Percentiles rank a stretch among this genome's conserved stretches.
Evolutionary conservation across 495 filamentous ascomycete species (phyloP).

Genomic region (Penicillium crystallinum): DNA sequence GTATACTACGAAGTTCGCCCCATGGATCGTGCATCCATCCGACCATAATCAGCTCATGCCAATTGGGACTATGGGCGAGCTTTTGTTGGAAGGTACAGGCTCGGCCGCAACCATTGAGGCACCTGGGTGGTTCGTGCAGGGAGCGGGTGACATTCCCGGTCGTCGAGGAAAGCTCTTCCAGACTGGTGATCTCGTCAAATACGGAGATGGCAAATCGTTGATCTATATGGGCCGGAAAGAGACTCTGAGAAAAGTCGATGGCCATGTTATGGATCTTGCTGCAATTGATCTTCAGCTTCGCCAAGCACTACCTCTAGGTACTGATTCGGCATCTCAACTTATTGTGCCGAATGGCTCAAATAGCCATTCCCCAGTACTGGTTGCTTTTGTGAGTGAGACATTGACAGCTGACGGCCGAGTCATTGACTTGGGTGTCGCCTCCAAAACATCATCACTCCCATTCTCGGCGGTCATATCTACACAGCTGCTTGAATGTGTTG

Average conservation of each 20-base stretch:
- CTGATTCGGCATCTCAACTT: background rate
- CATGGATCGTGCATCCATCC: too few relatives aligned
- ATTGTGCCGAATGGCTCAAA: background rate
- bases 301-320: background rate
- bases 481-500: conserved; percentile 14
- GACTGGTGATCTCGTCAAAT: too few relatives aligned
- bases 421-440: background rate
- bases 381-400: conserved; percentile 8
- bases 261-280: conserved; percentile 8
- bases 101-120: too few relatives aligned
- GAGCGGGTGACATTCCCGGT: too few relatives aligned
- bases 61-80: too few relatives aligned
- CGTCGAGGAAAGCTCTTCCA: too few relatives aligned
- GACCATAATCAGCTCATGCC: too few relatives aligned
- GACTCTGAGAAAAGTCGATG: conserved; percentile 4
- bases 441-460: background rate
- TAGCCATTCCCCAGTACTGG: conserved; percentile 3
- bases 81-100: too few relatives aligned
- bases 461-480: conserved; percentile 7
- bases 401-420: background rate
- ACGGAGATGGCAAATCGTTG: conserved; percentile 3
- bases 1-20: too few relatives aligned
- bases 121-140: too few relatives aligned
- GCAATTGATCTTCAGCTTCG: conserved; percentile 3
- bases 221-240: conserved; percentile 7